phyloP scores from a whole-genome alignment of 768 basidiomycete species.

The Amanita rimosa region DNA sequence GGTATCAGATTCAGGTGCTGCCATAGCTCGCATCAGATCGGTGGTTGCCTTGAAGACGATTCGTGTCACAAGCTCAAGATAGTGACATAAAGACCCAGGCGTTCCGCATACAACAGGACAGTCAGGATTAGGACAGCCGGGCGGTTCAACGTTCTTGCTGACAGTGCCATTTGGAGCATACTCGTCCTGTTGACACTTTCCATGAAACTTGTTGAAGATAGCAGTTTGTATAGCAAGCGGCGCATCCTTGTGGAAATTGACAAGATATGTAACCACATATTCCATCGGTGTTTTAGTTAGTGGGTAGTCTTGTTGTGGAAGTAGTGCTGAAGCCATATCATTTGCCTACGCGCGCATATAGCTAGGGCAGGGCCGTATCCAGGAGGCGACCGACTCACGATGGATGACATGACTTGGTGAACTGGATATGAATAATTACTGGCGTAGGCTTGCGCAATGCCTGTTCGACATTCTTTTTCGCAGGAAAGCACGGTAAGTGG shows the following conservation, averaged over 20 bases:
- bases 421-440: slow-evolving; percentile 36
- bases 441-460: slow-evolving; percentile 45
- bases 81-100: slow-evolving; percentile 70
- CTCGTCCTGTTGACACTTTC: slow-evolving; percentile 45
- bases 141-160: slow-evolving; percentile 39
- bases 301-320: slow-evolving; percentile 6
- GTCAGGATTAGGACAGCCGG: slow-evolving; percentile 70
- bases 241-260: slow-evolving; percentile 31
- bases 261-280: slow-evolving; percentile 35
- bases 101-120: slow-evolving; percentile 75
- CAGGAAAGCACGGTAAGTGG: slow-evolving; percentile 40
- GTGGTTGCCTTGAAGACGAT: slow-evolving; percentile 38
- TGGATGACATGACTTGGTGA: slow-evolving; percentile 6
- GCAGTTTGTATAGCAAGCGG: slow-evolving; percentile 34
- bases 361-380: neutral
- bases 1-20: slow-evolving; percentile 24
- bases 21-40: slow-evolving; percentile 20
- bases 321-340: slow-evolving; percentile 7
- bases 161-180: slow-evolving; percentile 3
- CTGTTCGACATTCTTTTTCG: slow-evolving; percentile 58
- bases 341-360: slow-evolving; percentile 8
- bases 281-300: slow-evolving; percentile 8
- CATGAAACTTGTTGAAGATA: slow-evolving; percentile 74
- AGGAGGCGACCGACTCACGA: neutral
- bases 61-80: slow-evolving; percentile 35